Base-by-base conservation (phyloP, 2,329 filamentous ascomycete species). In the Cladosporium phlei region DNA sequence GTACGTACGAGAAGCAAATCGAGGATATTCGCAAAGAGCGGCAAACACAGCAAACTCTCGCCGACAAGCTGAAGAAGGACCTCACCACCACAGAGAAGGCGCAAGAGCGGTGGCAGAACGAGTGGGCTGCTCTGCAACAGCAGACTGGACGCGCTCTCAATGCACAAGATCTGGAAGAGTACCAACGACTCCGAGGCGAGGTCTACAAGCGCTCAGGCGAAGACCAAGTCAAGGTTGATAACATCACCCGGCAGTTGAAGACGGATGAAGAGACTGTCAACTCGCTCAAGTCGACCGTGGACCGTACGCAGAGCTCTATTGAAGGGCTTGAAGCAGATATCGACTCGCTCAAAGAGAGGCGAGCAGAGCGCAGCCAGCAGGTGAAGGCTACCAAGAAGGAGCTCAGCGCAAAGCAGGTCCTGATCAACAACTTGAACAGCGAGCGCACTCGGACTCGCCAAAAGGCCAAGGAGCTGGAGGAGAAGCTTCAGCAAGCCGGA, bases 241-340 rank as follows among this genome's bases (percentile, higher is more conserved):
- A 89, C 53, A 78, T 96, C n/a, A 79, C 82, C 47, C 88, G 90
- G 17, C 88, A 96, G 62, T 77, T 88, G 51, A 95, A 91, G 68
- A 93, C 88, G 0, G 90, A 97, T 59, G 85, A 91, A 52, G 89
- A 94, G 50, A 93, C 89, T 0, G 86, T 91, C 50, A 91, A 87
- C 60, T 95, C 86, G 53, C 74, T 97, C 52, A 90, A 86, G 66
- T 86, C 87, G 60, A 95, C 89, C 63, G 83, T 96, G 24, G 88
- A 95, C 54, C 82, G 77, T 46, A 81, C 84, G 12, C 77, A 93
- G 53, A 83, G 82, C 57, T 80, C 85, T 27, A 76, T 87, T 10
- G 80, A 86, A 52, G 88, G 85, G 54, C 73, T 93, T 4, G 80
- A 88, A 51, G 75, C 77, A 3, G 89, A 96, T 52, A 71, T 89